Evolutionary conservation across 805 yeast species (phyloP), one percentile per base, ranked within the genome.

Genomic region (Pichia deserticola): DNA sequence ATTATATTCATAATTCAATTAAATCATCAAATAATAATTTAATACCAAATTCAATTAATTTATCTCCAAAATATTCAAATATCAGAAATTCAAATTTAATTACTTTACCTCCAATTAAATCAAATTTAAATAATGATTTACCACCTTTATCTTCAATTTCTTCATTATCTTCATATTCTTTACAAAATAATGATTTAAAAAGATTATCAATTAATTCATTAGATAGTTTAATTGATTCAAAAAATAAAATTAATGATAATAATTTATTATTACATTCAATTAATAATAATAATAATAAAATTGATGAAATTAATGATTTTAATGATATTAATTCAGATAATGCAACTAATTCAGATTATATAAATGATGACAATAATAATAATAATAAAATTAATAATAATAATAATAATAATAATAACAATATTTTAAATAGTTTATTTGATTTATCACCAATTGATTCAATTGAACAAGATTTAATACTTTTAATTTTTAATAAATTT

Each of bases 51-150:
- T 28, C 45, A 29, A 27, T 15, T 5, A 11, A 35, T 3, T 15
- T 36, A 35, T 43, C 45, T 36, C 45, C 45, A 27, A 36, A 35
- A 9, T 20, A 28, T 36, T 36, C 46, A 8, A 36, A 43, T 30
- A 29, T 33, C 20, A 38, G 32, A 7, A 44, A 28, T 8, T 28
- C 37, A 20, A 5, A 43, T n/a, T 30, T 34, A 3, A 40, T 47
- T 35, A 40, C 41, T 28, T 25, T 47, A 33, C 50, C 50, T 3
- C 50, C 50, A 11, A 47, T 47, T 7, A 47, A 28, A 9, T 27
- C 36, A 13, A 32, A 20, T 20, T 20, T 20, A 20, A 20, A 25
- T 15, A 11, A 34, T 34, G 6, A 9, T 11, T 34, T 34, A 34
- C 36, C 36, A 10, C 20, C 39, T 6, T 6, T 20, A 36, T n/a